Base-by-base conservation (phyloP, 2,329 filamentous ascomycete genomes). In the Beauveria medogensis region DNA sequence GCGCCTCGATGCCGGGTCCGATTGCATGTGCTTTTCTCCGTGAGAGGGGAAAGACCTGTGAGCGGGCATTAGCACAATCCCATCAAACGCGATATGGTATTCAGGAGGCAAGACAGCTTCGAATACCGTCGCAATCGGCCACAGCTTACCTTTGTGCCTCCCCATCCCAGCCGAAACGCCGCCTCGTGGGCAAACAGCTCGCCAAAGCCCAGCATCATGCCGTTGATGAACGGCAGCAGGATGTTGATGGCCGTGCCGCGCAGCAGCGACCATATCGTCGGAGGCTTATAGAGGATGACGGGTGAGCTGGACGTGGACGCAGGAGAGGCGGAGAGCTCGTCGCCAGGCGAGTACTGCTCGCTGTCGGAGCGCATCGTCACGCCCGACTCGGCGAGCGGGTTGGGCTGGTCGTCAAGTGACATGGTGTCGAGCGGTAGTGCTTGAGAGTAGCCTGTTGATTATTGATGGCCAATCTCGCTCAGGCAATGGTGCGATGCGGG, bases 161-260 rank as follows among this genome's bases (percentile, higher is more conserved):
- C 87, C 94, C 94, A 99, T 63, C 94, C 94, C 67, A 97, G 78
- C 69, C 93, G 81, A 71, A 93, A 99, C 2, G 94, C 94, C 55
- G 91, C 88, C 78, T 99, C 94, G 71, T 99, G 94, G 59, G 94
- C 94, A 74, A 99, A 93, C 56, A 99, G 77, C 77, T 99, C 94
- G 67, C 94, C 94, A 70, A 99, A 97, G 2, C 94, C 94, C 69
- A 99, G 77, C 94, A 99, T 99, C 80, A 99, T 84, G 52, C 94
- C 94, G 76, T 99, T 99, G 70, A 99, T 85, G 70, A 99, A 99
- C 0, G 94, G 94, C 22, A 99, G 77, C 1, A 99, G 69, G n/a
- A 99, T 79, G 73, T 99, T 99, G 76, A 99, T 99, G 6, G 92
- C 92, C 18, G 92, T 91, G 43, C 94, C 91, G 60, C 93, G 86